Base-by-base conservation (phyloP, 441 rosid genomes). In the Francoa sonchifolia region DNA sequence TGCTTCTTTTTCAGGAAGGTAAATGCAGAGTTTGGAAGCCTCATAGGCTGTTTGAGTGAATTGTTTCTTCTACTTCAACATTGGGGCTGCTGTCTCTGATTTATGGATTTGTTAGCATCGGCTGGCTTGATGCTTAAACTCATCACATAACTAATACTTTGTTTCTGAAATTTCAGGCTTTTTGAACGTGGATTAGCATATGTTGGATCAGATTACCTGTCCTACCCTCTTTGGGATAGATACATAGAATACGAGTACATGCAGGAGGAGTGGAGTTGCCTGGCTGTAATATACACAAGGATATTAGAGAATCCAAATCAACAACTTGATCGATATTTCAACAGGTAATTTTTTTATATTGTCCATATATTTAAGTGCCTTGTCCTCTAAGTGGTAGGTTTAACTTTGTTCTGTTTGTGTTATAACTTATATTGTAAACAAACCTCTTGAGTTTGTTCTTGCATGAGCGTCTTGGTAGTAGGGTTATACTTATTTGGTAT, bases 241-340 rank as follows among this genome's bases (percentile, higher is more conserved):
- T 90, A 86, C 61, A 76, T 90, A 19, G 99, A 86, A 66, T 82
- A 80, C 28, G 99, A 86, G 49, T 87, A 82, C 60, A 70, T 74
- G 83, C 96, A 80, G 60, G 82, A 75, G 54, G 79, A 82, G 47
- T 90, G 96, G 99, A 61, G 78, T 53, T 65, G 67, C 15, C 71
- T 85, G 55, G 85, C 89, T 45, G 41, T 57, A 62, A 82, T 89
- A 29, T 89, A 85, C 63, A 74, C 88, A 17, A 74, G 83, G 63
- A 71, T 86, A 44, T 55, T 90, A 43, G 96, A 86, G 70, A 72
- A 65, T 72, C 96, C 96, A 13, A 82, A 74, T 61, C 81, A 73
- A 55, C 79, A 77, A 29, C 61, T 90, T n/a, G 99, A 90, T 63
- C 77, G 77, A 34, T 82, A 82, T 62, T 66, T 78, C 14, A 65